Conservation (phyloP, 371 early-diverging fungal species). For the Actinomucor elegans region DNA sequence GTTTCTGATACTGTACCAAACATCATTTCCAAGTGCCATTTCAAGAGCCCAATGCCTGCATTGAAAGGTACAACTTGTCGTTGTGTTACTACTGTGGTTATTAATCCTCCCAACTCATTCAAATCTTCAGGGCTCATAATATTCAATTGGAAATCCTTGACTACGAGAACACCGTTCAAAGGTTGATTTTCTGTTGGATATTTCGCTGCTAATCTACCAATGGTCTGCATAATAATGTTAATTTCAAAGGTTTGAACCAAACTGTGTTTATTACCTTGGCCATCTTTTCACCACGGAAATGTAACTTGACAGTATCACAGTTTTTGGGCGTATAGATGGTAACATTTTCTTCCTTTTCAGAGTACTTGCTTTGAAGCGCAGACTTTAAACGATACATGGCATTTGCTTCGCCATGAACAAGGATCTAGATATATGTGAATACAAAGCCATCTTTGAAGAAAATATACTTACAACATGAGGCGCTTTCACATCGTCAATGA, state of each 20-base stretch:
- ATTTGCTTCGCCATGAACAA: slow-evolving; percentile 99
- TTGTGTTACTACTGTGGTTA: slow-evolving; percentile 77
- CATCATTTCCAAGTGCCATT: slow-evolving; percentile 91
- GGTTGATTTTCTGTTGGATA: slow-evolving; percentile 66
- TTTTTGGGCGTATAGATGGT: slow-evolving; percentile 94
- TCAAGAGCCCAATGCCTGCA: slow-evolving; percentile 77
- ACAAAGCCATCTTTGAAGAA: too few relatives aligned
- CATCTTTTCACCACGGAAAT: slow-evolving; percentile 94
- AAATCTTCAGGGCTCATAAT: slow-evolving; percentile 82
- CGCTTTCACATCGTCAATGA: slow-evolving; percentile 97
- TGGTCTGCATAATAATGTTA: slow-evolving; percentile 47
- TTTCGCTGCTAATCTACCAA: slow-evolving; percentile 80
- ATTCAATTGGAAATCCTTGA: slow-evolving; percentile 87
- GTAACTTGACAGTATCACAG: slow-evolving; percentile 90
- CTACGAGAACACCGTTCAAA: slow-evolving; percentile 83
- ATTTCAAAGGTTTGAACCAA: background rate
- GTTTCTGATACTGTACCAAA: slow-evolving; percentile 70
- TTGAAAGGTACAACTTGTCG: slow-evolving; percentile 77
- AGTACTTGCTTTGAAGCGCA: slow-evolving; percentile 86
- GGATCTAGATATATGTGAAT: slow-evolving; percentile 54
- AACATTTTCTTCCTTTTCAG: slow-evolving; percentile 81
- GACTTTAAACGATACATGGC: slow-evolving; percentile 97
- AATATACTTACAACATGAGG: slow-evolving; percentile 82
- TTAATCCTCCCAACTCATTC: slow-evolving; percentile 77
- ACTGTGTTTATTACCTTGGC: slow-evolving; percentile 62